Conservation (phyloP, 1,139 yeast genomes). For the Yamadazyma dendronema region DNA sequence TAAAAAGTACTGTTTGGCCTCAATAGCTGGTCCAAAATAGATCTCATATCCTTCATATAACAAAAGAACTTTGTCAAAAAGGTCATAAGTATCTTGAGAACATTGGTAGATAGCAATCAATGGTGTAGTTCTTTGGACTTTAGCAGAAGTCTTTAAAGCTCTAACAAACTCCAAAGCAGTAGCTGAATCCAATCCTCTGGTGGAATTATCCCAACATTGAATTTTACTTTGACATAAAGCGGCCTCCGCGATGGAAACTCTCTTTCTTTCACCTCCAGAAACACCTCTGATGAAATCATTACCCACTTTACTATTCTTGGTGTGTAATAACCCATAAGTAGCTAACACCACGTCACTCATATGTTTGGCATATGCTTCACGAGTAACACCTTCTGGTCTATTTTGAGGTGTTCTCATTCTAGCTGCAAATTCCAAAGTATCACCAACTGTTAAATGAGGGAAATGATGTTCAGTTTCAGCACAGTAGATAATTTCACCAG, state of each 20-base stretch:
- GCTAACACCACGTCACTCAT: slow-evolving; percentile 45
- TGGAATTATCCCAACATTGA: slow-evolving; percentile 76
- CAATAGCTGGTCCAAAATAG: slow-evolving; percentile 59
- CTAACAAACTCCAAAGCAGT: slow-evolving; percentile 66
- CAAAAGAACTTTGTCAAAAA: slow-evolving; percentile 72
- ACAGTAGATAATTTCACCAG: slow-evolving; percentile 47
- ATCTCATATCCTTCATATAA: slow-evolving; percentile 80
- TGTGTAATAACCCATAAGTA: slow-evolving; percentile 38
- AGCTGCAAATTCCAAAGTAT: slow-evolving; percentile 47
- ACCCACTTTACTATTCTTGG: slow-evolving; percentile 37
- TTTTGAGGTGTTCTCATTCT: slow-evolving; percentile 42
- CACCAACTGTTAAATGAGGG: slow-evolving; percentile 52
- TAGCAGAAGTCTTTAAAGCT: slow-evolving; percentile 61
- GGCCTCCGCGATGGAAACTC: slow-evolving; percentile 47
- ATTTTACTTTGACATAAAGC: slow-evolving; percentile 40
- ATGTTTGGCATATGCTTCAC: slow-evolving; percentile 42
- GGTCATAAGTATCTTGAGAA: slow-evolving; percentile 59
- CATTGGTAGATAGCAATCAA: slow-evolving; percentile 66
- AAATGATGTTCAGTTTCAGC: slow-evolving; percentile 55
- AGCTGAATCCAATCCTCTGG: slow-evolving; percentile 75
- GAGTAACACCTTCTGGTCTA: slow-evolving; percentile 38
- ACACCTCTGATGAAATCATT: slow-evolving; percentile 41
- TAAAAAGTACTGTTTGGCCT: slow-evolving; percentile 43
- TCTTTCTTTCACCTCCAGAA: slow-evolving; percentile 47
- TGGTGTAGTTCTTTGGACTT: slow-evolving; percentile 53